Percentiles rank a stretch among this genome's conserved stretches.
Conservation (phyloP, 2,329 filamentous ascomycete species). For the Penicillium sp. region DNA sequence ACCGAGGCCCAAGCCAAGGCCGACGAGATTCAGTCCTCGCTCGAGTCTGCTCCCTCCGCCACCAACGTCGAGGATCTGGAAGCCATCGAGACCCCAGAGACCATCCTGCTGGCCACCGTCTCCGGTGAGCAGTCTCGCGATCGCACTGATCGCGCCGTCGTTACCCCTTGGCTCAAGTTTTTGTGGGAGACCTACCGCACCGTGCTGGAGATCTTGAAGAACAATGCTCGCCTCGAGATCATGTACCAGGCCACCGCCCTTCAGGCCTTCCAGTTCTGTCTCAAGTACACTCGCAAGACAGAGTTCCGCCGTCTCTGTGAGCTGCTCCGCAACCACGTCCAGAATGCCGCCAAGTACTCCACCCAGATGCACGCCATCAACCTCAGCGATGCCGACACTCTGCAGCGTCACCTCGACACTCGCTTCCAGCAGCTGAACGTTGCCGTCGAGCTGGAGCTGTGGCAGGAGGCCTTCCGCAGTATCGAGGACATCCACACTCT, state of each 20-base stretch:
- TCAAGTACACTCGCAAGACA: conserved; percentile 97
- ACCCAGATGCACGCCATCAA: conserved; percentile 99
- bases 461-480: conserved; percentile 99
- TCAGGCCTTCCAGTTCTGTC: conserved; percentile 97
- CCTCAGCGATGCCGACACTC: conserved; percentile 90
- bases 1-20: conserved; percentile 93
- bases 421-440: conserved; percentile 98
- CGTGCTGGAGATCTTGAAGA: conserved; percentile 95
- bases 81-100: conserved; percentile 95
- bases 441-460: conserved; percentile 92
- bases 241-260: conserved; percentile 98
- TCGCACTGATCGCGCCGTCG: conserved; percentile 93
- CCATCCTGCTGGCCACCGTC: conserved; percentile 93
- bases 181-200: conserved; percentile 99
- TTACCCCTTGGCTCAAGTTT: conserved; percentile 99
- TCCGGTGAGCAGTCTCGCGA: conserved; percentile 97
- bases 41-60: conserved; percentile 68
- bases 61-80: conserved; percentile 89
- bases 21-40: conserved; percentile 82
- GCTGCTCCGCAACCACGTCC: conserved; percentile 94
- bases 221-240: conserved; percentile 94
- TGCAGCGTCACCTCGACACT: conserved; percentile 95
- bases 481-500: conserved; percentile 98
- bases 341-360: conserved; percentile 98
- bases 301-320: conserved; percentile 98